phyloP scores from a whole-genome alignment of 2,329 filamentous ascomycete species.

The Zymoseptoria ardabiliae region DNA sequence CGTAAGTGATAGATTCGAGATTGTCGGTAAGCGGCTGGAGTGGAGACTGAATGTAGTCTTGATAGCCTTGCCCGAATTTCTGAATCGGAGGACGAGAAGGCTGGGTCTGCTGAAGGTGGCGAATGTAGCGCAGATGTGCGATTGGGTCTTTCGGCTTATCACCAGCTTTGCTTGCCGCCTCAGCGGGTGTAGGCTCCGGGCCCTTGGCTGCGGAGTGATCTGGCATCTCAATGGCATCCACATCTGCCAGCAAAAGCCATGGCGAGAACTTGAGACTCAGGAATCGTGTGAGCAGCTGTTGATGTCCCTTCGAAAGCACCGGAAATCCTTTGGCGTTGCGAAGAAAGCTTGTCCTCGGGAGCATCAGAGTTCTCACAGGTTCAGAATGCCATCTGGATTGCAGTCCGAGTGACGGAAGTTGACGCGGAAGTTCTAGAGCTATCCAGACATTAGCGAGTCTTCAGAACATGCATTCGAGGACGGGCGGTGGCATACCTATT shows the following conservation, averaged over 20 bases:
- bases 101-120: slow-evolving; percentile 77
- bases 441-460: not conserved
- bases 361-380: slow-evolving; percentile 49
- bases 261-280: slow-evolving; percentile 51
- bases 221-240: slow-evolving; percentile 40
- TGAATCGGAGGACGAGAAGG: slow-evolving; percentile 57
- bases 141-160: slow-evolving; percentile 46
- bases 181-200: slow-evolving; percentile 56
- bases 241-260: slow-evolving; percentile 54
- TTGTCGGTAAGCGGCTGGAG: slow-evolving; percentile 94
- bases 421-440: slow-evolving; percentile 53
- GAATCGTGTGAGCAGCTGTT: slow-evolving; percentile 49
- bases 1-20: slow-evolving; percentile 92
- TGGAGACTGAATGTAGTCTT: slow-evolving; percentile 93
- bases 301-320: slow-evolving; percentile 52
- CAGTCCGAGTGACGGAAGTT: slow-evolving; percentile 49
- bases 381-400: slow-evolving; percentile 59
- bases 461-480: not conserved
- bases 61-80: slow-evolving; percentile 63
- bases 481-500: not conserved
- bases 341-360: slow-evolving; percentile 48
- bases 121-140: slow-evolving; percentile 71
- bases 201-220: slow-evolving; percentile 1
- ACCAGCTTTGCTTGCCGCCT: slow-evolving; percentile 45
- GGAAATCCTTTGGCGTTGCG: slow-evolving; percentile 53